Evolutionary conservation across 441 rosid genomes (phyloP).

Genomic region (Kokia cookei): DNA sequence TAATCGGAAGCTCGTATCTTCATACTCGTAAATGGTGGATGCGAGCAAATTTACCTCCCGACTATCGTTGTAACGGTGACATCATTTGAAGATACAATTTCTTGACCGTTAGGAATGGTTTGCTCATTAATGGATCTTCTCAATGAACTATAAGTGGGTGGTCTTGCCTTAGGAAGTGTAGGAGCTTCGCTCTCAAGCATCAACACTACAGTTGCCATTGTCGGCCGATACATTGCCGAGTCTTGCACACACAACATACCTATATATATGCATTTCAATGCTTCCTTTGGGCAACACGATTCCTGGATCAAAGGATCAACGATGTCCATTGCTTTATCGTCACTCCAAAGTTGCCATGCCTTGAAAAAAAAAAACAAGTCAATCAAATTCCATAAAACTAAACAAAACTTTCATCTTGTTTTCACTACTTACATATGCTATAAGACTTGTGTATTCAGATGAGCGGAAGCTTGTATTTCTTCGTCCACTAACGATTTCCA

Average conservation of each 20-base stretch:
- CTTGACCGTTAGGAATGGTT: constrained; percentile 7
- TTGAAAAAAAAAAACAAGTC: not conserved
- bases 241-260: constrained; percentile 44
- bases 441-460: constrained; percentile 49
- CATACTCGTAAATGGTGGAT: no score
- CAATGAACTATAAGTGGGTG: constrained; percentile 22
- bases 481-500: constrained; percentile 75
- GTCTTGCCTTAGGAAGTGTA: constrained; percentile 22
- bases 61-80: constrained; percentile 16
- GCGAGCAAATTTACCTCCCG: constrained; percentile 19
- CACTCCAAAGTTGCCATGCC: constrained; percentile 41
- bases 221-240: constrained; percentile 23
- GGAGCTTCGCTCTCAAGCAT: constrained; percentile 26
- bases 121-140: constrained; percentile 8
- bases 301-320: constrained; percentile 24
- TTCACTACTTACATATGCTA: constrained; percentile 50
- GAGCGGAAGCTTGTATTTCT: constrained; percentile 67
- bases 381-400: not conserved
- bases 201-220: constrained; percentile 23
- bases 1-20: no score
- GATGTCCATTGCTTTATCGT: constrained; percentile 22
- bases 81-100: constrained; percentile 22
- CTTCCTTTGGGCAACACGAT: constrained; percentile 13
- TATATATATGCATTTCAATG: constrained; percentile 29
- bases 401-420: not conserved